Percentiles rank a stretch among this genome's conserved stretches.
Evolutionary conservation across 495 filamentous ascomycete genomes (phyloP).

Genomic region (Pyrenula massariospora): DNA sequence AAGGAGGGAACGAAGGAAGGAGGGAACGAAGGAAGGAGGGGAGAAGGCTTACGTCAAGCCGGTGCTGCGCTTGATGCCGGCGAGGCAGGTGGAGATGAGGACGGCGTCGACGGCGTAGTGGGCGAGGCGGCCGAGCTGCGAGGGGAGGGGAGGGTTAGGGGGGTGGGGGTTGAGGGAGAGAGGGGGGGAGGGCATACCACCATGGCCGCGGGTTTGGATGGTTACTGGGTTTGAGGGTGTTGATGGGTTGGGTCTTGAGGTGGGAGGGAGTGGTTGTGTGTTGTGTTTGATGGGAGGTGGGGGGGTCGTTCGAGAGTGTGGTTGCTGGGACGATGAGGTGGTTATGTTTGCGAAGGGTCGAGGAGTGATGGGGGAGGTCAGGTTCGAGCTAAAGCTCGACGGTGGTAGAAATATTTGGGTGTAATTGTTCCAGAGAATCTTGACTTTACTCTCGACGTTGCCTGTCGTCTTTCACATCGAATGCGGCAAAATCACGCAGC

Average conservation of each 20-base stretch:
- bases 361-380: too few relatives aligned
- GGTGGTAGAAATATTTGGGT: too few relatives aligned
- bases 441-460: too few relatives aligned
- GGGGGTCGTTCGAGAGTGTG: too few relatives aligned
- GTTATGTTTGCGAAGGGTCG: too few relatives aligned
- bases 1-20: constrained; percentile 7
- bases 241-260: neutral
- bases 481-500: too few relatives aligned
- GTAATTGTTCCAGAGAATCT: too few relatives aligned
- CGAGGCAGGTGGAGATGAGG: constrained; percentile 93
- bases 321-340: too few relatives aligned
- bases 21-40: constrained; percentile 11
- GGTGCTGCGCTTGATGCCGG: constrained; percentile 90
- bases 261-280: neutral
- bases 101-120: constrained; percentile 98
- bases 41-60: constrained; percentile 78
- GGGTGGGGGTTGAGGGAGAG: neutral
- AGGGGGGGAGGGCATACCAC: constrained; percentile 9
- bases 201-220: constrained; percentile 5
- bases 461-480: too few relatives aligned
- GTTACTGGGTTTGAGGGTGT: neutral
- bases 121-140: constrained; percentile 79
- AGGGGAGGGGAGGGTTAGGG: neutral
- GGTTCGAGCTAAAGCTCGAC: too few relatives aligned
- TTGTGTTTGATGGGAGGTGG: too few relatives aligned